A percentile compares a stretch with the other conserved stretches of the same genome.
Conservation (phyloP, 2,329 filamentous ascomycete genomes). For the Aschersonia sp. region DNA sequence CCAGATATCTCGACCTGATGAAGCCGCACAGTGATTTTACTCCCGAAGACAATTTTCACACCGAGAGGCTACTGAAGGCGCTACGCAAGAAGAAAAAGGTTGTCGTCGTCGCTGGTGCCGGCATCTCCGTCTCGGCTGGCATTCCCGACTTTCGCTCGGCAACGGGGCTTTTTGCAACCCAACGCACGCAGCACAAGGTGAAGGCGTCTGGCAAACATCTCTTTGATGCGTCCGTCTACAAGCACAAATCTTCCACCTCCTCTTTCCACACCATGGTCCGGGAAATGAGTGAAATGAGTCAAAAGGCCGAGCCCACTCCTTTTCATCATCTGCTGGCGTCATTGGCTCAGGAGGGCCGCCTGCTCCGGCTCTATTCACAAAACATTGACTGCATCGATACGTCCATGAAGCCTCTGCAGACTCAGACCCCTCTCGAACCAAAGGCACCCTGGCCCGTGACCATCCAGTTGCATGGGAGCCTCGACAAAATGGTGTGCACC, state of each 20-base stretch:
- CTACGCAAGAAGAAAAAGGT: conserved; percentile 89
- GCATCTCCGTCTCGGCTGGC: conserved; percentile 91
- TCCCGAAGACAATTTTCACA: conserved; percentile 32
- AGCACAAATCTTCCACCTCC: conserved; percentile 73
- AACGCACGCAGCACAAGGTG: conserved; percentile 76
- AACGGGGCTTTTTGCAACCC: conserved; percentile 72
- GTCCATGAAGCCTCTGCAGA: conserved; percentile 62
- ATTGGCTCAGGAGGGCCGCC: conserved; percentile 69
- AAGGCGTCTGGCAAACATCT: conserved; percentile 84
- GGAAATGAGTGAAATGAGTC: conserved; percentile 66
- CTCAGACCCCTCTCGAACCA: conserved; percentile 61
- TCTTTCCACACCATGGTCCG: conserved; percentile 96
- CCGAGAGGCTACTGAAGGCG: conserved; percentile 58
- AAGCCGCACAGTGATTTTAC: conserved; percentile 33
- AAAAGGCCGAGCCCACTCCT: conserved; percentile 62
- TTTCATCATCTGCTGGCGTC: conserved; percentile 93
- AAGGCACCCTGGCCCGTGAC: conserved; percentile 90
- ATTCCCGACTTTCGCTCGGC: conserved; percentile 95
- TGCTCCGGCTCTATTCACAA: conserved; percentile 86
- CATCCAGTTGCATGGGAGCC: conserved; percentile 82
- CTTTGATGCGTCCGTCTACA: conserved; percentile 96
- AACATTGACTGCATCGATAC: conserved; percentile 96
- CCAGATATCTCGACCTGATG: conserved; percentile 63
- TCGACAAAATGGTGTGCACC: conserved; percentile 93
- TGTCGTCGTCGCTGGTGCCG: conserved; percentile 88